Evolutionary conservation across 768 basidiomycete species (phyloP), one percentile per base, ranked within the genome.

Genomic region (Megacollybia marginata): DNA sequence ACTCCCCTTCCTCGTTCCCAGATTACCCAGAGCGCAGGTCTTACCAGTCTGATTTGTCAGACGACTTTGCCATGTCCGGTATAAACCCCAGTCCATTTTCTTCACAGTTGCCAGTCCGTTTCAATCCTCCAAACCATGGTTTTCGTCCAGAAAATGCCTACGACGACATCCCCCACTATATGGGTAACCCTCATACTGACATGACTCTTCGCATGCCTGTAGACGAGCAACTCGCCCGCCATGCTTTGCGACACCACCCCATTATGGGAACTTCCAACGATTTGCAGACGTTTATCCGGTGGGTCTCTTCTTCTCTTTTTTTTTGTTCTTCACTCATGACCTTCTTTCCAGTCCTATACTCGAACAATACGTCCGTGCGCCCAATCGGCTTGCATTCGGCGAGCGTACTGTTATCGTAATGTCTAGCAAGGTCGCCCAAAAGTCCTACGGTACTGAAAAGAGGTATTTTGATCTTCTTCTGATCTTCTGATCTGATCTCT

Each of bases 371-470:
- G 79, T 93, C 46, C 78, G 83, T 33, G 80, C 92, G 18, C 74
- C 81, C 35, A 95, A 95, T 63, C 79, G 93, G 31, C 77, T 96
- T 43, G 88, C 87, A 1, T 87, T 87, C 58, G 95, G 95, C 46
- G 95, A 97, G 65, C 82, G 92, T 44, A 92, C 92, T 4, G 81
- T 98, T 52, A 88, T 97, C 53, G 88, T 98, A 58, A 93, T 96
- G 89, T 94, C 92, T n/a, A 92, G 88, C 63, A 92, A 88, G 61
- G 93, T 97, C 31, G 95, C 92, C 3, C 95, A 98, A 73, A 95
- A 97, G 63, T 92, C 90, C 9, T 98, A 97, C 62, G 94, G 93
- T 34, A 92, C 87, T 15, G 94, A 97, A 66, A 96, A 96, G 66
- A 79, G 94, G 87, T 88, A 35, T 23, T 28, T 6, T 28, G 23